Percentiles rank a stretch among this genome's conserved stretches.
These are phyloP conservation scores for Leccinum pachyderme DNA, from an alignment of 1,284 basidiomycete genomes.

Conservation along the genomic window DNA sequence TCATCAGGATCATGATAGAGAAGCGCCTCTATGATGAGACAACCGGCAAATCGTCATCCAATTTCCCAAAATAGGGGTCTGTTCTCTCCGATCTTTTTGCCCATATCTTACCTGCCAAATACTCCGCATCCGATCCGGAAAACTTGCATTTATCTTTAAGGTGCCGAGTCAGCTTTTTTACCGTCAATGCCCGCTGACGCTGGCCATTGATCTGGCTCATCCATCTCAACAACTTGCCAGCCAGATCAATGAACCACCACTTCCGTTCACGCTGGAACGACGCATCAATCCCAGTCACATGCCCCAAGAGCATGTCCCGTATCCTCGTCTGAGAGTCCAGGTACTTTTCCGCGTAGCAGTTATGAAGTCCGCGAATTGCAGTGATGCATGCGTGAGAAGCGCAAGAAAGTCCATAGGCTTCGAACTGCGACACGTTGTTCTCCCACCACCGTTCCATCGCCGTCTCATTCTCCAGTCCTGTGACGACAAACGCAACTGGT, in stretches of 20 bases:
- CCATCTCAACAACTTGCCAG: constrained; percentile 22
- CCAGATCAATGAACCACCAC: constrained; percentile 26
- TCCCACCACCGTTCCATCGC: constrained; percentile 29
- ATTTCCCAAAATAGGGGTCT: constrained; percentile 27
- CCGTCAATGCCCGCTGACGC: constrained; percentile 16
- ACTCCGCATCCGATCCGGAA: constrained; percentile 18
- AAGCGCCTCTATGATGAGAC: constrained; percentile 9
- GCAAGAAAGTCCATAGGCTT: constrained; percentile 15
- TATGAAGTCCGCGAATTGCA: constrained; percentile 10
- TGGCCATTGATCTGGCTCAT: constrained; percentile 12
- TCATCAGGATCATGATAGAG: not conserved
- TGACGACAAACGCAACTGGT: constrained; percentile 27
- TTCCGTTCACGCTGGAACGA: constrained; percentile 28
- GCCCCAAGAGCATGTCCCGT: constrained; percentile 20
- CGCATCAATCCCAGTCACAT: constrained; percentile 14
- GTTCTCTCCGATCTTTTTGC: constrained; percentile 17
- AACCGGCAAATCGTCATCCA: constrained; percentile 20
- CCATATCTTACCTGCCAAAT: constrained; percentile 28
- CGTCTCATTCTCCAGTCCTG: constrained; percentile 24
- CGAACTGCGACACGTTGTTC: constrained; percentile 12
- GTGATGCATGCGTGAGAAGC: constrained; percentile 25
- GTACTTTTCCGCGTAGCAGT: constrained; percentile 15
- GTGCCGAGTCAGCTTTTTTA: constrained; percentile 19
- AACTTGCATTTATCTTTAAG: constrained; percentile 26
- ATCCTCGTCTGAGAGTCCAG: constrained; percentile 15